Evolutionary conservation across 345 rosid genomes (phyloP).

Genomic region (Limnanthes douglasii): DNA sequence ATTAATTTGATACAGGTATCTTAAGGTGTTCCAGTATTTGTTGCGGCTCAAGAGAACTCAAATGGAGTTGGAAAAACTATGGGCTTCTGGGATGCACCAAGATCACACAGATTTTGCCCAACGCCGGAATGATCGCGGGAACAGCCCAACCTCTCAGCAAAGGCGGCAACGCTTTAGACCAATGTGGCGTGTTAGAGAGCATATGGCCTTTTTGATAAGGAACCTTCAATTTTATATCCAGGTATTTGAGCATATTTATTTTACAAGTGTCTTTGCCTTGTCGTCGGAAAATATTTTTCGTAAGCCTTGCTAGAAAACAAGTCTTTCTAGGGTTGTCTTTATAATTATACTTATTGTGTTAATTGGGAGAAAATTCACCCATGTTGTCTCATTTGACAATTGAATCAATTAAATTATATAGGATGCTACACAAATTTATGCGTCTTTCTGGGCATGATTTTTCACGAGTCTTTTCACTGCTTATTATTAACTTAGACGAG

Average conservation of each 20-base stretch:
- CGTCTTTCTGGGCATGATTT: neutral
- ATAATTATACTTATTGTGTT: too few relatives aligned
- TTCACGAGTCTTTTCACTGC: conserved; percentile 1
- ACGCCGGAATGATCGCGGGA: conserved; percentile 38
- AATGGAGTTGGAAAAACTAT: conserved; percentile 96
- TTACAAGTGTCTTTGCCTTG: conserved; percentile 2
- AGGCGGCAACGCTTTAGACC: conserved; percentile 69
- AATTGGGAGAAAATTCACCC: too few relatives aligned
- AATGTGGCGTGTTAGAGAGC: conserved; percentile 94
- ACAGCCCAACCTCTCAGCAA: conserved; percentile 48
- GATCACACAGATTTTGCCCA: conserved; percentile 70
- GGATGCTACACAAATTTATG: neutral
- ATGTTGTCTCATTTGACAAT: too few relatives aligned
- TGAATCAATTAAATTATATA: too few relatives aligned
- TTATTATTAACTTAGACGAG: too few relatives aligned
- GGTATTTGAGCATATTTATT: conserved; percentile 21
- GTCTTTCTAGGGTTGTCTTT: conserved; percentile 1
- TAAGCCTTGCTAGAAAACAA: conserved; percentile 5
- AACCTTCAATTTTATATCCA: conserved; percentile 97
- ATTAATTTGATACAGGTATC: conserved; percentile 42
- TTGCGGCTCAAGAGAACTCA: conserved; percentile 83
- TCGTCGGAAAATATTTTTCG: neutral
- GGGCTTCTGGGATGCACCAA: conserved; percentile 98
- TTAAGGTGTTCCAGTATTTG: conserved; percentile 76
- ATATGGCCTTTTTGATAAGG: conserved; percentile 92